A percentile compares a stretch with the other conserved stretches of the same genome.
phyloP scores from a whole-genome alignment of 106 monocot genomes.

The Apostasia shenzhenica region DNA sequence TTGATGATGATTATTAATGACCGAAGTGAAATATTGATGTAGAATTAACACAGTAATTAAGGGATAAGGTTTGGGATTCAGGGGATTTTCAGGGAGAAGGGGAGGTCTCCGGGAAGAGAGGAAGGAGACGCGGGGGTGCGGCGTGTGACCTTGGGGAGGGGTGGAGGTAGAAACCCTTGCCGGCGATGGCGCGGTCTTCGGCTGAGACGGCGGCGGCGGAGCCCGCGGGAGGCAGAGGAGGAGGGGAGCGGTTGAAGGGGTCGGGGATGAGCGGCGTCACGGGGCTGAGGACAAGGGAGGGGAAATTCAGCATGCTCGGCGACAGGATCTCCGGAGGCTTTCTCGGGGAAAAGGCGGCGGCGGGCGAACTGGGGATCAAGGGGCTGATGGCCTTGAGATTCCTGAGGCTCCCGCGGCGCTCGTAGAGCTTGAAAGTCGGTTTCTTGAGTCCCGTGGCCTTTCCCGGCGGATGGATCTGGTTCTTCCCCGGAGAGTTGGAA shows the following conservation, averaged over 20 bases:
- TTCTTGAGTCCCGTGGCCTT: slow-evolving; percentile 45
- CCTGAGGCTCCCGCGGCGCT: slow-evolving; percentile 77
- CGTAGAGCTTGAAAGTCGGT: slow-evolving; percentile 91
- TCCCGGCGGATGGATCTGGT: slow-evolving; percentile 6
- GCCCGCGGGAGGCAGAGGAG: slow-evolving; percentile 10
- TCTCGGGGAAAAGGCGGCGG: slow-evolving; percentile 21
- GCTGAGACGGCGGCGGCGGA: slow-evolving; percentile 9
- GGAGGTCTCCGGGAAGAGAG: slow-evolving; percentile 70
- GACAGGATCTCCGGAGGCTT: slow-evolving; percentile 63
- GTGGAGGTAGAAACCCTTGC: slow-evolving; percentile 81
- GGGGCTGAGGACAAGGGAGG: slow-evolving; percentile 64
- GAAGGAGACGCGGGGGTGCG: slow-evolving; percentile 72
- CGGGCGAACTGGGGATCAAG: slow-evolving; percentile 19
- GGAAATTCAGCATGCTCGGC: slow-evolving; percentile 76
- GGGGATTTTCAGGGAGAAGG: slow-evolving; percentile 1
- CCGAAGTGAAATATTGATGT: no score
- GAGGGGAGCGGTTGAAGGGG: slow-evolving; percentile 46
- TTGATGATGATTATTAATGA: no score
- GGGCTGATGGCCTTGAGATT: slow-evolving; percentile 69
- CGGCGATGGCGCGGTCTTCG: slow-evolving; percentile 68
- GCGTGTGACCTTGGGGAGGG: slow-evolving; percentile 57
- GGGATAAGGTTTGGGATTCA: no score
- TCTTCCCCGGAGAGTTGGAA: slow-evolving; percentile 3
- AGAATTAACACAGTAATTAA: no score
- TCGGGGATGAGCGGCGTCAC: slow-evolving; percentile 72